phyloP scores from a whole-genome alignment of 306 rosid genomes.

The Fagus sylvatica region DNA sequence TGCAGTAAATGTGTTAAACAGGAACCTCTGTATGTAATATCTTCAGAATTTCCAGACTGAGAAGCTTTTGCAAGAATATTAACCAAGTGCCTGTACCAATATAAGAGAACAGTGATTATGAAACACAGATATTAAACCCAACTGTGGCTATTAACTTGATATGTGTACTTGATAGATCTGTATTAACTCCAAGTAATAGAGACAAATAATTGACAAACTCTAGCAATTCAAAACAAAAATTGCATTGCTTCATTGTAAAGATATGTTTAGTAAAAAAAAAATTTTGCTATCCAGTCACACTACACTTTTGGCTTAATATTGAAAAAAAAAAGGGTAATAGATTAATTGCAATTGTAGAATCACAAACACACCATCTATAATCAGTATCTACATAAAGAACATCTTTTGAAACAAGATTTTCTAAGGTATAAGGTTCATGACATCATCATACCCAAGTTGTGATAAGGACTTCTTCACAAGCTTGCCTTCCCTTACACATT shows the following conservation, averaged over 20 bases:
- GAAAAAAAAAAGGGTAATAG: neutral
- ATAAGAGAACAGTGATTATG: conserved; percentile 27
- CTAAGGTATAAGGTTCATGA: neutral
- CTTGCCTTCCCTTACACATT: conserved; percentile 60
- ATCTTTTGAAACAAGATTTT: neutral
- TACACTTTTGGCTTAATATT: neutral
- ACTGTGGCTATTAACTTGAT: neutral
- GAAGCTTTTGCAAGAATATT: conserved; percentile 59
- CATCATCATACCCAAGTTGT: conserved; percentile 76
- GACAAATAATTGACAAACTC: conserved; percentile 14
- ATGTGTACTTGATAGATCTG: too few relatives aligned
- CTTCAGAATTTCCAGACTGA: conserved; percentile 48
- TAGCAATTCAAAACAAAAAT: neutral
- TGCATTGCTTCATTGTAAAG: neutral
- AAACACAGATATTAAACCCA: conserved; percentile 10
- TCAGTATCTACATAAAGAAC: neutral
- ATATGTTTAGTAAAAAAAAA: neutral
- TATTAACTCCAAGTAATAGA: neutral
- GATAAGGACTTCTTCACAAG: conserved; percentile 82
- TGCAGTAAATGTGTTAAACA: conserved; percentile 74
- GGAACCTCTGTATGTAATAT: conserved; percentile 45
- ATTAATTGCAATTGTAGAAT: neutral
- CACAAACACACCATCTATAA: neutral
- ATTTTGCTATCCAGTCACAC: neutral
- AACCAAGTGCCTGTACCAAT: conserved; percentile 67